Evolutionary conservation across 1,284 basidiomycete genomes (phyloP).

Genomic region (Ceratorhiza oryzae-sativae): DNA sequence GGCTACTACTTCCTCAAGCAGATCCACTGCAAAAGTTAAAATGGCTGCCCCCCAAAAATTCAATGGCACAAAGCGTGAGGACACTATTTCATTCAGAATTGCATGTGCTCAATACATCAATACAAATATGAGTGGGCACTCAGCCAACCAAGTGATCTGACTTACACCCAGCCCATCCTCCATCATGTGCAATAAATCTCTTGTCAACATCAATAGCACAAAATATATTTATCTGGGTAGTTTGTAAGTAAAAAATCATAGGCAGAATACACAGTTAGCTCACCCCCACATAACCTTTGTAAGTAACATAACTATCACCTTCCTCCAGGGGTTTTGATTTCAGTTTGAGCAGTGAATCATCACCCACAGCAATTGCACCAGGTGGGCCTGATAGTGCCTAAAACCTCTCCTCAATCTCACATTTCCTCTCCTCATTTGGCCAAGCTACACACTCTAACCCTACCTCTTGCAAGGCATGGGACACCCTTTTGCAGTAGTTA

Average conservation of each 20-base stretch:
- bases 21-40: too few relatives aligned
- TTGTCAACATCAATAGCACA: not conserved
- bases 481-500: not conserved
- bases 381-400: not conserved
- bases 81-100: too few relatives aligned
- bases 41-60: too few relatives aligned
- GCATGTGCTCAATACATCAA: too few relatives aligned
- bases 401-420: not conserved
- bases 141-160: too few relatives aligned
- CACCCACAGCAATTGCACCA: not conserved
- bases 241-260: not conserved
- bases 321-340: not conserved
- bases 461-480: not conserved
- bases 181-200: not conserved
- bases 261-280: not conserved
- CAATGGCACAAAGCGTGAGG: too few relatives aligned
- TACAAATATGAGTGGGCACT: too few relatives aligned
- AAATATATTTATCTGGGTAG: not conserved
- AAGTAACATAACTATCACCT: not conserved
- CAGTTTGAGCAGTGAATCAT: not conserved
- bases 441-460: constrained; percentile 8
- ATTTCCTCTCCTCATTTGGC: constrained; percentile 1
- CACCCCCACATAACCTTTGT: not conserved
- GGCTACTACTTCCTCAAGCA: too few relatives aligned
- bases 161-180: not conserved